Evolutionary conservation across 2,329 filamentous ascomycete genomes (phyloP), one percentile per base, ranked within the genome.

Genomic region (Aspergillus pseudoviridinutans): DNA sequence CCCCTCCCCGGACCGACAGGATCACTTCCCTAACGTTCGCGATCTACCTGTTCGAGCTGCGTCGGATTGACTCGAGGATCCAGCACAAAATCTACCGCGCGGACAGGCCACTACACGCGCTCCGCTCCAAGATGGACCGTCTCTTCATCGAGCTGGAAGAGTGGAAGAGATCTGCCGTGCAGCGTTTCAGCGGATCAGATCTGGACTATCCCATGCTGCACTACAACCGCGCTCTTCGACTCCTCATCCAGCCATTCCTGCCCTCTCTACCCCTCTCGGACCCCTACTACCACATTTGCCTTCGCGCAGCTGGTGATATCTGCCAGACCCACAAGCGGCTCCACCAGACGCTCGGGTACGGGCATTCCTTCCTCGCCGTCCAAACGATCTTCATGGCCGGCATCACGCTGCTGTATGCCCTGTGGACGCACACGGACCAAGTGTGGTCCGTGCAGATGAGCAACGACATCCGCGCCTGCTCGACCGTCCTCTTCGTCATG

Each of bases 51-150:
- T 76, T 80, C 53, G 74, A 76, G 51, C 71, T 82, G 22, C 78
- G 80, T 25, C 73, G 75, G 27, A 73, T 75, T 42, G 79, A 82
- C 61, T 80, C 80, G 1, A 75, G 75, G 20, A 81, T 82, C 29
- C 79, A 82, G 59, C 74, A 79, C 54, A 79, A 79, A n/a, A 77
- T 82, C 38, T 82, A 82, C 61, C 74, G 80, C 14, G 76, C 78
- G 14, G 80, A 82, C 59, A 73, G 75, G 38, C 73, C 78, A 2
- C 68, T 81, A 3, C 69, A 74, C 27, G 68, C 76, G 3, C 68
- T 82, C 3, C 73, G 73, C n/a, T 71, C 75, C 25, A 82, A 82
- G 62, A 77, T 82, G 66, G 76, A 79, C 58, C 73, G 69, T 4
- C 71, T 80, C 1, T 76, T 79, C 50, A 69, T 74, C 32, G 72